These are phyloP conservation scores for Suillus subaureus DNA, from an alignment of 768 basidiomycete genomes.

Conservation along the genomic window DNA sequence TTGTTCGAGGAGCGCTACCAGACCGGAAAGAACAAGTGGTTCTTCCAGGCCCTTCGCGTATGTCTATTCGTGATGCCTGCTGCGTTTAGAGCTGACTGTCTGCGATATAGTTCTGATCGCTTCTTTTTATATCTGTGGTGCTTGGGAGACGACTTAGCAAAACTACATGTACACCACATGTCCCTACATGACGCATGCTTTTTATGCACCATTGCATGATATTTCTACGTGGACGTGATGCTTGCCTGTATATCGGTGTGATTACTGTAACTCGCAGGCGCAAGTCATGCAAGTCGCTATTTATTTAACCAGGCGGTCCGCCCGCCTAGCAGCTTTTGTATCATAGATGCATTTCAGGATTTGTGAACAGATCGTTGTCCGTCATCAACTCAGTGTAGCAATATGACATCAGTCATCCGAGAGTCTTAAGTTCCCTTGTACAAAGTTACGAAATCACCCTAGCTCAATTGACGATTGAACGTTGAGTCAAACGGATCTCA, in stretches of 20 bases:
- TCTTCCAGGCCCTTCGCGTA: slow-evolving; percentile 87
- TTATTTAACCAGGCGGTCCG: neutral
- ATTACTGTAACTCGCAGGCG: neutral
- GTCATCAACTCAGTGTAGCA: neutral
- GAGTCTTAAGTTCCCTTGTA: neutral
- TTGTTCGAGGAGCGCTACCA: slow-evolving; percentile 94
- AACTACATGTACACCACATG: slow-evolving; percentile 43
- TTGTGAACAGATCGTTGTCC: slow-evolving; percentile 1
- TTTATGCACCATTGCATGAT: slow-evolving; percentile 22
- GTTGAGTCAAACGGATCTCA: no score
- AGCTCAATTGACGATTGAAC: neutral
- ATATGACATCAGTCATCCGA: neutral
- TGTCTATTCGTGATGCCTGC: slow-evolving; percentile 20
- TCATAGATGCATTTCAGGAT: neutral
- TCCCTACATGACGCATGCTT: slow-evolving; percentile 29
- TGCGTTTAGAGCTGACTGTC: slow-evolving; percentile 10
- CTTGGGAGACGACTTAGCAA: slow-evolving; percentile 28
- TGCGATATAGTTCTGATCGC: slow-evolving; percentile 37
- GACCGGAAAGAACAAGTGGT: slow-evolving; percentile 97
- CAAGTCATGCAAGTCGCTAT: neutral
- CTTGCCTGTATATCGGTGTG: neutral
- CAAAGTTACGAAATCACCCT: neutral
- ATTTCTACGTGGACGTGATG: slow-evolving; percentile 1
- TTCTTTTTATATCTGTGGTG: slow-evolving; percentile 15
- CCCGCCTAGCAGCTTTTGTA: neutral